phyloP scores from a whole-genome alignment of 768 basidiomycete genomes.

The Mrakia blollopis region DNA sequence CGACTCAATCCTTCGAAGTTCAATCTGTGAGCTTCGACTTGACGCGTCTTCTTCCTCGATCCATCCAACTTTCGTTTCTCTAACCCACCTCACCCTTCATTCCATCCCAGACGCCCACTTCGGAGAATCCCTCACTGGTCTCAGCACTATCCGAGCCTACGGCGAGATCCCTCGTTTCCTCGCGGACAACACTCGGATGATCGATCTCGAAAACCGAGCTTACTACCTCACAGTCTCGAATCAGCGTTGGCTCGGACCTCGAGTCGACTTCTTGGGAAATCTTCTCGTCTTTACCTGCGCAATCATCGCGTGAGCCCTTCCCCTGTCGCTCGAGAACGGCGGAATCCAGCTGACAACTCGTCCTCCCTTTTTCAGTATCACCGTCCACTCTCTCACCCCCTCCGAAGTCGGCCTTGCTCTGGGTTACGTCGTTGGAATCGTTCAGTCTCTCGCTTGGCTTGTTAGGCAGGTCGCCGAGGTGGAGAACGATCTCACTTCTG shows the following conservation, averaged over 20 bases:
- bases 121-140: slow-evolving; percentile 78
- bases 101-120: slow-evolving; percentile 80
- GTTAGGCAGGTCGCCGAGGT: slow-evolving; percentile 54
- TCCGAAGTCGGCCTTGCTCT: slow-evolving; percentile 17
- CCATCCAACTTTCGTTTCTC: not conserved
- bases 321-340: not conserved
- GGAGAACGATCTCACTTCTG: slow-evolving; percentile 83
- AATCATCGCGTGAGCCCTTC: not conserved
- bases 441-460: slow-evolving; percentile 25
- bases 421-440: slow-evolving; percentile 11
- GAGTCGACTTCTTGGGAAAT: slow-evolving; percentile 40
- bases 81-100: slow-evolving; percentile 6
- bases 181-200: slow-evolving; percentile 63
- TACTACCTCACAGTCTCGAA: slow-evolving; percentile 50
- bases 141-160: slow-evolving; percentile 63
- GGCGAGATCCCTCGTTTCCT: slow-evolving; percentile 76
- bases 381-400: not conserved
- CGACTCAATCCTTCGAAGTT: slow-evolving; percentile 68
- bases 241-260: slow-evolving; percentile 72
- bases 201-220: slow-evolving; percentile 59
- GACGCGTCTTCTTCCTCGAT: too few relatives aligned
- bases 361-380: not conserved
- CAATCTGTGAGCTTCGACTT: slow-evolving; percentile 67
- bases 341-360: not conserved
- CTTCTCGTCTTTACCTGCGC: slow-evolving; percentile 17